Conservation (phyloP, 225 moss, liverwort and hornwort genomes). For the Bryoerythrophyllum caledonicum region DNA sequence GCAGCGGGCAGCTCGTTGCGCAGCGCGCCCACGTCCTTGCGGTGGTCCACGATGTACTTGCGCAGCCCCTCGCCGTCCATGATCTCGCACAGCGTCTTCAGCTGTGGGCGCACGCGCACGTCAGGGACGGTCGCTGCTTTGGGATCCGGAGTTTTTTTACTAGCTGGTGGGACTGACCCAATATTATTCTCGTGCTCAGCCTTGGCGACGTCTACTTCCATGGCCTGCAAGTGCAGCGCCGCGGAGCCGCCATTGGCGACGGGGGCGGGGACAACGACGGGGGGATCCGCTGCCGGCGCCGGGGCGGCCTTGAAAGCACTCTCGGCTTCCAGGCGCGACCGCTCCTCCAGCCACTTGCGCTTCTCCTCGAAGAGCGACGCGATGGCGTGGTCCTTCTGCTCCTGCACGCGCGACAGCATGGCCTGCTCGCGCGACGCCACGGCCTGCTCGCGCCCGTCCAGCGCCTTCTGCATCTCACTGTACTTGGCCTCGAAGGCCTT, state of each 20-base stretch:
- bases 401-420: constrained; percentile 93
- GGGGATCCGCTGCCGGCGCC: constrained; percentile 22
- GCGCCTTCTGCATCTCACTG: constrained; percentile 69
- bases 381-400: constrained; percentile 98
- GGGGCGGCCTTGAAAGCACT: constrained; percentile 63
- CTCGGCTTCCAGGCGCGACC: constrained; percentile 89
- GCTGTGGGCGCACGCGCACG: constrained; percentile 99
- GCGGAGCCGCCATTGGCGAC: constrained; percentile 55
- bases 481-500: constrained; percentile 81
- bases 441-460: constrained; percentile 82
- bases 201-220: constrained; percentile 89
- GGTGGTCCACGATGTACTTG: constrained; percentile 99
- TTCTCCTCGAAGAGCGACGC: constrained; percentile 99
- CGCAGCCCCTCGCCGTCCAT: constrained; percentile 99
- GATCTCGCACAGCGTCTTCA: constrained; percentile 96
- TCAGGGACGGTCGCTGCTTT: constrained; percentile 75
- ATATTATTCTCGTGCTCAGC: constrained; percentile 75
- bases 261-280: constrained; percentile 36
- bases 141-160: constrained; percentile 46
- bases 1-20: constrained; percentile 98
- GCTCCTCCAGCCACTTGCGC: constrained; percentile 99
- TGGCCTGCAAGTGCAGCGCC: constrained; percentile 66
- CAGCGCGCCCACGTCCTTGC: constrained; percentile 99
- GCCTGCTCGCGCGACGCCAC: constrained; percentile 95
- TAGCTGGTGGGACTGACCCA: constrained; percentile 68